Base-by-base conservation (phyloP, 1,139 yeast genomes). In the Saccharomycopsis phalli region DNA sequence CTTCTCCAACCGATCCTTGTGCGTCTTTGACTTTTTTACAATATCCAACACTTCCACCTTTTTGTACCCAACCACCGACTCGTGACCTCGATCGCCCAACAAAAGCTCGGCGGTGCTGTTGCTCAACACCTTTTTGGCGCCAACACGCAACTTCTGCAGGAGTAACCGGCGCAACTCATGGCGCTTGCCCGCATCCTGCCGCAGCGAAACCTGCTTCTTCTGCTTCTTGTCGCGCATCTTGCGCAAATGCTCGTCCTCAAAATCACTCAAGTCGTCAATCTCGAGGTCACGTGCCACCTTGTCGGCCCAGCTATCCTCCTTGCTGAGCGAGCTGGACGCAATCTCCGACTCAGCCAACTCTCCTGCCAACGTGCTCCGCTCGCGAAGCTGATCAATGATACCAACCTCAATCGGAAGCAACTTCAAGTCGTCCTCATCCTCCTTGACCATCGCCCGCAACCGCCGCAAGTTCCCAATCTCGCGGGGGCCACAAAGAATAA, bases 271-370 rank as follows among this genome's bases (percentile, higher is more conserved):
- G 47, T 76, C 77, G 10, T 52, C 58, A 26, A 88, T 63, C 4
- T 95, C 99, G 42, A 93, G 67, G 44, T 91, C 98, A 39, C 81
- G 93, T 0, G 97, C 98, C 1, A 96, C 96, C 55, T 86, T 79
- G 46, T 74, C 72, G 45, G 87, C 66, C 96, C 97, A 88, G 21
- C 74, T 67, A 43, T 74, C 76, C 50, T 83, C 93, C 53, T 86
- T 84, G 30, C 71, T 70, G 35, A 77, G 63, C 2, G 82, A 73
- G 10, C 75, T 67, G 10, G 73, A 63, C 1, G 79, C 69, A 16
- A 80, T 65, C 35, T 73, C 74, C 16, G 82, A 68, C 51, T 84
- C 94, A 0, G 94, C 87, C 40, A 93, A 66, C 52, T 76, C 72
- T 25, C 79, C 69, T 3, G 96, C 86, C 34, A 87, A 53, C 11